Conservation (phyloP, 2,329 filamentous ascomycete species). For the Calonectria pteridis region DNA sequence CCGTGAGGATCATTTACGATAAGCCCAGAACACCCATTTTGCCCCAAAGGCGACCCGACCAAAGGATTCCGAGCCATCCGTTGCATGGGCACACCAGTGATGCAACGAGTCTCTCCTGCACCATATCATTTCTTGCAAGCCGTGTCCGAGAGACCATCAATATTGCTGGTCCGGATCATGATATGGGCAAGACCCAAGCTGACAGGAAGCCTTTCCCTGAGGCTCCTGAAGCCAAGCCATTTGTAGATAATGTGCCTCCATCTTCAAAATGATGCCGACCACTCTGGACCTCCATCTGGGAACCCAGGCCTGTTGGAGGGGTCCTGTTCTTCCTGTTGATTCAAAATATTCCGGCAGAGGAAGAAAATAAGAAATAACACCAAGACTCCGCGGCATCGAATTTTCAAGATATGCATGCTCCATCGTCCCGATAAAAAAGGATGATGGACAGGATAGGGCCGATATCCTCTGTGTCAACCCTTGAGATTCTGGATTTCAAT, state of each 20-base stretch:
- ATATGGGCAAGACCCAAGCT: not conserved
- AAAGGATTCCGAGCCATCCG: constrained; percentile 9
- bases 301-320: not conserved
- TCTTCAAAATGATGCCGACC: not conserved
- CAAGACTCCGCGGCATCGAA: not conserved
- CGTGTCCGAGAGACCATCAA: not conserved
- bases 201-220: not conserved
- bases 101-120: constrained; percentile 4
- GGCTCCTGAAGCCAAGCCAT: not conserved
- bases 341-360: not conserved
- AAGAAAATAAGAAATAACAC: not conserved
- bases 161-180: not conserved
- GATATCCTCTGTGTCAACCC: not conserved
- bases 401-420: not conserved
- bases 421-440: not conserved
- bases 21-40: constrained; percentile 29
- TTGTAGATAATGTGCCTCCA: not conserved
- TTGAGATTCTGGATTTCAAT: not conserved
- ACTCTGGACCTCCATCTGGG: not conserved
- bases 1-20: constrained; percentile 53
- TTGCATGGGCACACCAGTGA: constrained; percentile 7
- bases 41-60: constrained; percentile 24
- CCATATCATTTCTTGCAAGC: not conserved
- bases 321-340: not conserved
- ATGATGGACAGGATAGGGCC: not conserved